A percentile compares a stretch with the other conserved stretches of the same genome.
These are phyloP conservation scores for Aphanomyces cochlioides DNA, from an alignment of 352 stramenopile species.

Conservation along the genomic window DNA sequence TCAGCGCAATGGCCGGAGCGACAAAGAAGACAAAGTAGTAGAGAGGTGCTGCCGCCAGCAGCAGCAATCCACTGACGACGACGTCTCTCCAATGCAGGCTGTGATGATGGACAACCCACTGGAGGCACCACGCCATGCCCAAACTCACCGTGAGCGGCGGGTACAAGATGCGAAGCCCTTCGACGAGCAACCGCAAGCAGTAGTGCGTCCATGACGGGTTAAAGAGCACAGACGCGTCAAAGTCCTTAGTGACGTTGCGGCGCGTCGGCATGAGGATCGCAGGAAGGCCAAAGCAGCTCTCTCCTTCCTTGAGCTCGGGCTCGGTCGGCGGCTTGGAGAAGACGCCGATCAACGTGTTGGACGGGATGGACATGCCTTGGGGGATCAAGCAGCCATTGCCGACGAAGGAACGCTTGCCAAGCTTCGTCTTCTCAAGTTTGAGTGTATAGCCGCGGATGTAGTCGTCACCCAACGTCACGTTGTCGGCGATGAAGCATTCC, in stretches of 20 bases:
- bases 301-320: background rate
- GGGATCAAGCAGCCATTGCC: slow-evolving; percentile 2
- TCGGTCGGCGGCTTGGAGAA: background rate
- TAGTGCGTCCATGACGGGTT: background rate
- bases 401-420: background rate
- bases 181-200: background rate
- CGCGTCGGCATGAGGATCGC: slow-evolving; percentile 6
- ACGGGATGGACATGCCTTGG: background rate
- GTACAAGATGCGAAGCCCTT: background rate
- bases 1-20: background rate
- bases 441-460: background rate
- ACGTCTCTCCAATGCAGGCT: background rate
- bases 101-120: background rate
- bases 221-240: background rate
- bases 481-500: slow-evolving; percentile 24
- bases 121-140: background rate
- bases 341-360: background rate
- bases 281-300: slow-evolving; percentile 18
- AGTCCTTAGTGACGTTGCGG: background rate
- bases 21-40: slow-evolving; percentile 5
- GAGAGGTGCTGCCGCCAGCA: background rate
- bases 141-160: background rate
- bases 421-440: background rate
- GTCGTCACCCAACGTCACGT: slow-evolving; percentile 12
- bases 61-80: background rate